These are phyloP conservation scores for Graphilbum sp. DNA, from an alignment of 2,329 filamentous ascomycete genomes.

Conservation along the genomic window DNA sequence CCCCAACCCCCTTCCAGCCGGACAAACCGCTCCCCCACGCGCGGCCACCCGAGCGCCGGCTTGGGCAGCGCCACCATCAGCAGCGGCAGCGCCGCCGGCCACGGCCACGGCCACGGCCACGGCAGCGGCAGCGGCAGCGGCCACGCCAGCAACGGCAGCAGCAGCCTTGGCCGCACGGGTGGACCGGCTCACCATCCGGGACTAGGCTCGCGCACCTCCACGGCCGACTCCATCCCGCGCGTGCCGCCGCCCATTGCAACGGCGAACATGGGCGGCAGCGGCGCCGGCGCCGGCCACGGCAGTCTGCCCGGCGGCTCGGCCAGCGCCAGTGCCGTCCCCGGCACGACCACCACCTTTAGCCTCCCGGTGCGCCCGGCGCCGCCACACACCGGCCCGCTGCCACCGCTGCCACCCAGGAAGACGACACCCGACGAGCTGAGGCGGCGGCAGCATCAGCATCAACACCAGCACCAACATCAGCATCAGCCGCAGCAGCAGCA, in stretches of 20 bases:
- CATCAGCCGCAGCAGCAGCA: background rate
- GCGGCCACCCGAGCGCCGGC: conserved; percentile 9
- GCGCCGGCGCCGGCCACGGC: background rate
- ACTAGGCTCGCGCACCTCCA: conserved; percentile 33
- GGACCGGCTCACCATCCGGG: conserved; percentile 32
- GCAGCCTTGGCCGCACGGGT: conserved; percentile 27
- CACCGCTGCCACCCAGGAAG: conserved; percentile 39
- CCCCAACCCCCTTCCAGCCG: no score
- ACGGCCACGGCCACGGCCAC: background rate
- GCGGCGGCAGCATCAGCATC: conserved; percentile 9
- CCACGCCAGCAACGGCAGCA: background rate
- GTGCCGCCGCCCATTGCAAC: conserved; percentile 16
- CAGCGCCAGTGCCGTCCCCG: conserved; percentile 17
- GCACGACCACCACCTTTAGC: conserved; percentile 32
- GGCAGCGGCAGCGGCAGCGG: background rate
- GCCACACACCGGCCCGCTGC: conserved; percentile 39
- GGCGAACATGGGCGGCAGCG: background rate
- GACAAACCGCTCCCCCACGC: conserved; percentile 34
- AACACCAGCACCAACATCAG: conserved; percentile 1
- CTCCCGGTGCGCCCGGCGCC: conserved; percentile 50
- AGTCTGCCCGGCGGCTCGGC: conserved; percentile 11
- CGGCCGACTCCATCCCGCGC: conserved; percentile 37
- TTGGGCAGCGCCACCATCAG: background rate
- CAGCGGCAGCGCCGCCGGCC: background rate
- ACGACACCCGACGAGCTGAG: conserved; percentile 36